A percentile compares a stretch with the other conserved stretches of the same genome.
phyloP scores from a whole-genome alignment of 768 basidiomycete genomes.

The Rhodotorula graminis region DNA sequence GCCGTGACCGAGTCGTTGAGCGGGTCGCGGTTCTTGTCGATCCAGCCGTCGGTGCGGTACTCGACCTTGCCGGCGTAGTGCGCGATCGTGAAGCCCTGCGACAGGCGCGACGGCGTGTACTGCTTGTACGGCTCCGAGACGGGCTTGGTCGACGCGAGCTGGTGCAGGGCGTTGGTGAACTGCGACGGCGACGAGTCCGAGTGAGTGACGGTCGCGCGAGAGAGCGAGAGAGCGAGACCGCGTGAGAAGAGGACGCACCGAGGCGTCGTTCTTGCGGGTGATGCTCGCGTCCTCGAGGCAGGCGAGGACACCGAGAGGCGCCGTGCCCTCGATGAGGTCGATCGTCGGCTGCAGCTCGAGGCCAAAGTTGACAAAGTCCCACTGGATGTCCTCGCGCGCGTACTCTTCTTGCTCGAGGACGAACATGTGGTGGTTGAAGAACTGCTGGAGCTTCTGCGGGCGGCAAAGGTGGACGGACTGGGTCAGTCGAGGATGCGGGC shows the following conservation, averaged over 20 bases:
- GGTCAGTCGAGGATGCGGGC: background rate
- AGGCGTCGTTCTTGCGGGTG: conserved; percentile 96
- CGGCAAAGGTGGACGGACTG: no score
- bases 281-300: conserved; percentile 97
- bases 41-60: conserved; percentile 91
- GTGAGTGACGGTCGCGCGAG: background rate
- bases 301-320: conserved; percentile 79
- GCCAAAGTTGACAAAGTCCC: conserved; percentile 98
- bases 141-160: conserved; percentile 44
- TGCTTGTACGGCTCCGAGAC: conserved; percentile 56
- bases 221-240: no score
- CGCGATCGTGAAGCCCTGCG: conserved; percentile 87
- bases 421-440: conserved; percentile 99
- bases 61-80: conserved; percentile 98
- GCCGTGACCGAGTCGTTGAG: conserved; percentile 91
- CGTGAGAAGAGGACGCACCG: conserved; percentile 63
- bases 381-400: conserved; percentile 88
- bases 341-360: conserved; percentile 96
- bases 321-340: conserved; percentile 85
- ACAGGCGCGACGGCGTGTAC: conserved; percentile 79
- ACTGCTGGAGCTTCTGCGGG: conserved; percentile 75
- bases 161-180: conserved; percentile 36
- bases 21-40: conserved; percentile 99
- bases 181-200: background rate
- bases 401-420: conserved; percentile 99